Conservation (phyloP, 2,329 filamentous ascomycete genomes). For the Raffaelea albimanens region DNA sequence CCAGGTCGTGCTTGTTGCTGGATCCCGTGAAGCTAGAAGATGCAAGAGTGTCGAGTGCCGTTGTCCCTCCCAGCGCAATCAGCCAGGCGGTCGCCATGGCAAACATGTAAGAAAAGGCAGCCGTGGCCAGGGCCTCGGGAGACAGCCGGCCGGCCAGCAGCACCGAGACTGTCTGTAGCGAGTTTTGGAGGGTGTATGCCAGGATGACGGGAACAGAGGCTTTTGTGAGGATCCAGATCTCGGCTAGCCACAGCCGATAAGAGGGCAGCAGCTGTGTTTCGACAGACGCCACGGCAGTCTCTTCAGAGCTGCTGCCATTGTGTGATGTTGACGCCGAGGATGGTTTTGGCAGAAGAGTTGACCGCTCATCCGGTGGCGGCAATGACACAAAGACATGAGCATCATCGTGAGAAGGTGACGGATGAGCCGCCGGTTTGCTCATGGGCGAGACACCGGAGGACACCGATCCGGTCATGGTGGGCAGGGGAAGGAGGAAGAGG, state of each 20-base stretch:
- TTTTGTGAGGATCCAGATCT: constrained; percentile 60
- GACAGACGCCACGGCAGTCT: neutral
- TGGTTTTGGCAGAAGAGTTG: constrained; percentile 6
- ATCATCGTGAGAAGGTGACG: neutral
- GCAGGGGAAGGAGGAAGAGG: neutral
- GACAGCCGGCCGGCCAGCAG: constrained; percentile 72
- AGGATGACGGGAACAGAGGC: constrained; percentile 70
- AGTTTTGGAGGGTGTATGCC: constrained; percentile 79
- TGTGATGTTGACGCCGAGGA: neutral
- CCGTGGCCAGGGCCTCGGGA: constrained; percentile 69
- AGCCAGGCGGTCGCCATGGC: constrained; percentile 85
- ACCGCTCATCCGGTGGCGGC: constrained; percentile 7
- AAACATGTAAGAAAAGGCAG: constrained; percentile 89
- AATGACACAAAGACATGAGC: neutral
- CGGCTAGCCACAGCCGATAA: constrained; percentile 31
- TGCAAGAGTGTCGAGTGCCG: constrained; percentile 75
- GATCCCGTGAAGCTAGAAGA: constrained; percentile 77
- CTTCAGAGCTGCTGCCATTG: neutral
- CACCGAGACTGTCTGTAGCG: constrained; percentile 72
- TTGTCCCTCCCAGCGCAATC: constrained; percentile 76
- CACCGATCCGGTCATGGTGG: neutral
- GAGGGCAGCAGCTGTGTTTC: constrained; percentile 3
- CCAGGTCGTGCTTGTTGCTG: constrained; percentile 67
- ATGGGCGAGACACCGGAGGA: neutral
- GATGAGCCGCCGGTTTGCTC: neutral